A percentile compares a stretch with the other conserved stretches of the same genome.
Conservation (phyloP, 768 basidiomycete species). For the Xerocomellus amylosporus region DNA sequence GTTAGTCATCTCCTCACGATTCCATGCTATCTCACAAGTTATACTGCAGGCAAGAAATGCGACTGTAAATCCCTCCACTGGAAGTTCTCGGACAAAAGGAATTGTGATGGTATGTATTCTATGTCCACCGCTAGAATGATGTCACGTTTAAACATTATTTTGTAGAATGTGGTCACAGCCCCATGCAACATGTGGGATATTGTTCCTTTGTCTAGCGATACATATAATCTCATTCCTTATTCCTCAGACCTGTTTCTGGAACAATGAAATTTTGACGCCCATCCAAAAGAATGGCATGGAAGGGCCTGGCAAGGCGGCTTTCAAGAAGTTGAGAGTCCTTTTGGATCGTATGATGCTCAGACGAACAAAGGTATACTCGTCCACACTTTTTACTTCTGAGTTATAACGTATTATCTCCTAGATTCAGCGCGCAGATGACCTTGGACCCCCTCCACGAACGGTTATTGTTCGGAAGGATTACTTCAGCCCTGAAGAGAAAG, state of each 20-base stretch:
- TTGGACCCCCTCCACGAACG: constrained; percentile 90
- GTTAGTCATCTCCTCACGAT: constrained; percentile 40
- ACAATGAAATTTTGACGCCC: constrained; percentile 92
- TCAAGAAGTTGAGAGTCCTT: constrained; percentile 88
- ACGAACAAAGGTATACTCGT: constrained; percentile 63
- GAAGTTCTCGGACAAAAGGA: constrained; percentile 79
- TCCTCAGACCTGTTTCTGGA: constrained; percentile 88
- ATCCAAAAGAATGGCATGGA: constrained; percentile 89
- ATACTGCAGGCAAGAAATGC: constrained; percentile 71
- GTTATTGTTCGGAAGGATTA: constrained; percentile 86
- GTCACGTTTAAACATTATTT: neutral
- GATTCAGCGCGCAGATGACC: constrained; percentile 94
- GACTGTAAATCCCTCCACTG: constrained; percentile 95
- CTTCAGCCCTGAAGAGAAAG: constrained; percentile 97
- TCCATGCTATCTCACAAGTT: neutral
- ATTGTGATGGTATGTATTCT: constrained; percentile 68
- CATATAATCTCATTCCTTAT: constrained; percentile 4
- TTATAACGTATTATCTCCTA: constrained; percentile 28
- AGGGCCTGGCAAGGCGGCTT: constrained; percentile 76
- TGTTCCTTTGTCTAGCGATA: neutral
- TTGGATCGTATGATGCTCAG: constrained; percentile 96
- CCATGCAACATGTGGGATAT: constrained; percentile 72
- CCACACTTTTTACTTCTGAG: neutral
- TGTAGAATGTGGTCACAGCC: constrained; percentile 77
- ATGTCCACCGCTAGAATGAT: neutral